Conservation (phyloP, 352 stramenopile genomes). For the Plasmopara halstedii region DNA sequence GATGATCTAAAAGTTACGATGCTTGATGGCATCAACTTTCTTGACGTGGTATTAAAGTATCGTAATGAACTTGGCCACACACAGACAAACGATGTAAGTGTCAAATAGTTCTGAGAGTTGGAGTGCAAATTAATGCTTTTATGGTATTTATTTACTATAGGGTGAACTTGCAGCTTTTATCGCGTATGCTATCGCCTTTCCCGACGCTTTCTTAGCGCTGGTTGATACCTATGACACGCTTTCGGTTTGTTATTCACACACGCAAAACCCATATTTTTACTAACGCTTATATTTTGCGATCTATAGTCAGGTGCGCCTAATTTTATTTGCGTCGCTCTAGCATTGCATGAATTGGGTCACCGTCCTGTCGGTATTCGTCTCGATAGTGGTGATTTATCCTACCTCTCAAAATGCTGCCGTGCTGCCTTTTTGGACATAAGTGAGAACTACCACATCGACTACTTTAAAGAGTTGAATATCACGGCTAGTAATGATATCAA, state of each 20-base stretch:
- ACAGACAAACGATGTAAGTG: conserved; percentile 71
- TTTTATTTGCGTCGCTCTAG: conserved; percentile 94
- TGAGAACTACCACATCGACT: conserved; percentile 56
- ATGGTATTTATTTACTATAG: conserved; percentile 20
- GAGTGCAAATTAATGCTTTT: not conserved
- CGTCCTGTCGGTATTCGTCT: conserved; percentile 92
- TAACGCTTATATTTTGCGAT: conserved; percentile 7
- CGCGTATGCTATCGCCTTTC: conserved; percentile 96
- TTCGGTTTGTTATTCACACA: conserved; percentile 31
- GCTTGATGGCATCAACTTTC: conserved; percentile 71
- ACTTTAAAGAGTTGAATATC: conserved; percentile 86
- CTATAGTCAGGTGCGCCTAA: conserved; percentile 92
- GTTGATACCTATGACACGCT: conserved; percentile 99
- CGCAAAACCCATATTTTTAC: too few species aligned
- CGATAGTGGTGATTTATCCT: conserved; percentile 97
- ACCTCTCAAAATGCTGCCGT: conserved; percentile 88
- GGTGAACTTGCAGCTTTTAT: conserved; percentile 98
- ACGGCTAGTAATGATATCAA: conserved; percentile 99
- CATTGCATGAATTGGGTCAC: conserved; percentile 88
- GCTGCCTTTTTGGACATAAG: conserved; percentile 44
- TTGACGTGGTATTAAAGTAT: conserved; percentile 79
- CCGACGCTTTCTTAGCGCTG: conserved; percentile 93
- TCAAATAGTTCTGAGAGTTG: not conserved
- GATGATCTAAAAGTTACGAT: conserved; percentile 81
- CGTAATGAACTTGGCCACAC: conserved; percentile 54